Base-by-base conservation (phyloP, 1,139 yeast species). In the Pichia inconspicua region DNA sequence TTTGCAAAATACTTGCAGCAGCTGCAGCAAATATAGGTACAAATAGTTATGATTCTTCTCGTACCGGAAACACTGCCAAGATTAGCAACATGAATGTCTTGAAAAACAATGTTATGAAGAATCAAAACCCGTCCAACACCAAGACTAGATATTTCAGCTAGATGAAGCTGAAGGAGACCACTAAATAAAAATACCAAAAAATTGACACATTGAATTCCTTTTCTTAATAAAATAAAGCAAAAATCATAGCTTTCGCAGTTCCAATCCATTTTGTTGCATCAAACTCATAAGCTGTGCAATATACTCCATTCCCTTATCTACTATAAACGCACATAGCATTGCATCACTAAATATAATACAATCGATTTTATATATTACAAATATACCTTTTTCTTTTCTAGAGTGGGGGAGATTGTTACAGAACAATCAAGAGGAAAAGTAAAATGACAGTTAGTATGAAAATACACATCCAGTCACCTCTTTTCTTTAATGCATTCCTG, bases 381-480 rank as follows among this genome's bases (percentile, higher is more conserved):
- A 11, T 14, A 30, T 30, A 12, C 12, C 6, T 12, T 12, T 10
- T 30, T 30, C 34, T 32, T 32, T 32, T 32, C 35, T 32, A 32
- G 14, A 32, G 8, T 14, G 17, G 14, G 17, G n/a, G 11, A 32
- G n/a, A 11, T 82, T 59, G 79, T 82, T 53, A 61, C 60, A 30
- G 34, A 54, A 61, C 63, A 55, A 62, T 63, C 58, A 60, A 57
- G 49, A 58, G 58, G 48, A 59, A 59, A 57, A 66, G 53, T 63
- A 72, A 48, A 54, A 67, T 47, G 63, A 69, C 66, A 6, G 84
- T 71, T 51, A 87, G 67, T 8, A 78, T 73, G n/a, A 79, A 66
- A 34, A 86, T 86, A 0, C 90, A 82, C 40, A 80, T 71, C 69
- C 86, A 70, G 46, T 86, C 82, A 1, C 92, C 90, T 58, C 84